Base-by-base conservation (phyloP, 257 asterid species). In the Solanum corneliomulleri region DNA sequence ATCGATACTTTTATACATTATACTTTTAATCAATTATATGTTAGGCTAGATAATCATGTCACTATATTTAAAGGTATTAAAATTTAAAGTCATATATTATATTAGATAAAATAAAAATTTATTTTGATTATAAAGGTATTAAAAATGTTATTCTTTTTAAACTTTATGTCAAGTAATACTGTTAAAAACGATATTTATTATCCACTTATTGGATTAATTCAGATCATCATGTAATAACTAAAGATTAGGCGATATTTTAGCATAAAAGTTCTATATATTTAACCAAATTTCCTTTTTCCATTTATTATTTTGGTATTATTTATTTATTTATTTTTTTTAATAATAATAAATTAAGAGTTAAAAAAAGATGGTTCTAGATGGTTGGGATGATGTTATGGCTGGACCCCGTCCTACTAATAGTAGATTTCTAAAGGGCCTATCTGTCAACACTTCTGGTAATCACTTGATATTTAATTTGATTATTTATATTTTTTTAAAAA, bases 311-410 rank as follows among this genome's bases (percentile, higher is more conserved):
- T 74, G 52, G n/a, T 37, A 18, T 18, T 74, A 35, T 16, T 18
- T 69, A 7, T 66, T 66, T 12, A 4, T 68, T 27, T 29, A 35
- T 35, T 35, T 35, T 35, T 35, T 7, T 49, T 16, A 39, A 6
- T 7, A 18, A 9, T 27, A 18, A 33, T 78, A 78, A 70, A 70
- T 7, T 25, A 7, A 80, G 42, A 47, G 85, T 47, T 45, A 16
- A 31, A 15, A 15, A 78, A 47, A 47, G 2, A 80, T 80, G 85
- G 85, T 80, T 13, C 3, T 80, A 47, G 85, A 80, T 80, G 85
- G 85, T 27, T 80, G 85, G 85, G 85, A 80, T 80, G 85, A 80
- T 16, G 85, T 80, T 47, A 80, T 80, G 85, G 85, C 85, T 27
- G 85, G 85, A 44, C 85, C 85, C 1, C 85, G 56, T 39, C 85